These are phyloP conservation scores for Quercus wislizeni DNA, from an alignment of 306 rosid genomes.

Conservation along the genomic window DNA sequence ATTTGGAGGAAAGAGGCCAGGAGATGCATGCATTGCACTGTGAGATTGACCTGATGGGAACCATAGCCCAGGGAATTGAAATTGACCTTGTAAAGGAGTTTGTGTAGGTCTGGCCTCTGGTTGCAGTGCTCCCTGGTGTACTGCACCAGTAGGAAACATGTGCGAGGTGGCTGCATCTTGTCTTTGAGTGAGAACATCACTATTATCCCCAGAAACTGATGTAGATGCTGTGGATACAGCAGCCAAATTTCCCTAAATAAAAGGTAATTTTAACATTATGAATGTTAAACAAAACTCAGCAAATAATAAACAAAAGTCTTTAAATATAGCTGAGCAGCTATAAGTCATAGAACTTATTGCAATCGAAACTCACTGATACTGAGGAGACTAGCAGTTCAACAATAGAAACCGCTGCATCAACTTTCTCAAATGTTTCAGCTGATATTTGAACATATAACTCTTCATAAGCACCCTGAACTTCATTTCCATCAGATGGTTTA, in stretches of 20 bases:
- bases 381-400: conserved; percentile 79
- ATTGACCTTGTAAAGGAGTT: conserved; percentile 37
- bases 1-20: conserved; percentile 44
- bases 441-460: conserved; percentile 65
- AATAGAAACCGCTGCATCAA: conserved; percentile 84
- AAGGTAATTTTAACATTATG: conserved; percentile 22
- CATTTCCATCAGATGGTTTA: conserved; percentile 55
- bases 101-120: conserved; percentile 38
- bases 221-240: conserved; percentile 40
- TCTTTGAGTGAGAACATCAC: conserved; percentile 33
- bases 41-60: conserved; percentile 46
- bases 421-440: conserved; percentile 89
- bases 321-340: conserved; percentile 3
- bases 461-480: conserved; percentile 49
- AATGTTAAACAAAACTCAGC: conserved; percentile 7
- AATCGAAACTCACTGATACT: conserved; percentile 64
- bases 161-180: conserved; percentile 30
- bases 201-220: conserved; percentile 42
- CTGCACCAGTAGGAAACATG: conserved; percentile 31
- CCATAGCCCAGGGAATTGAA: conserved; percentile 59
- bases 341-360: conserved; percentile 16
- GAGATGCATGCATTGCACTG: conserved; percentile 28
- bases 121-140: conserved; percentile 42
- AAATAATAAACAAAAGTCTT: not conserved
- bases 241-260: conserved; percentile 66